A percentile compares a stretch with the other conserved stretches of the same genome.
Conservation (phyloP, 2,329 filamentous ascomycete genomes). For the Coniochaeta hoffmannii region DNA sequence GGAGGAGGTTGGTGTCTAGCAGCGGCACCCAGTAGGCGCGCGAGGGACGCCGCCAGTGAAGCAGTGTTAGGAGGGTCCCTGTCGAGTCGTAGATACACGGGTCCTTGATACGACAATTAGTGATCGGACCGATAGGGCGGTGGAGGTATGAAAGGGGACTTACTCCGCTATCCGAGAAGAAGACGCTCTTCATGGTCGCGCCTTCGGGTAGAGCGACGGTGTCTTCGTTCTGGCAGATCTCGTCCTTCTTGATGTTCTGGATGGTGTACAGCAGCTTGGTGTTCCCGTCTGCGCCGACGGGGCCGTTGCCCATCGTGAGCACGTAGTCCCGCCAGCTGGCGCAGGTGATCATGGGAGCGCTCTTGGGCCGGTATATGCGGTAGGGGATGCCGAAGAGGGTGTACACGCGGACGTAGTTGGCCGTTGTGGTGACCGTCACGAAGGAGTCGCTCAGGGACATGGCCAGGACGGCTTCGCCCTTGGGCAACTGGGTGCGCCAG, state of each 20-base stretch:
- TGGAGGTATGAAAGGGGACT: slow-evolving; percentile 23
- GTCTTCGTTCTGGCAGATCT: slow-evolving; percentile 92
- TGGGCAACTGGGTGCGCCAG: slow-evolving; percentile 83
- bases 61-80: slow-evolving; percentile 76
- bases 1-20: slow-evolving; percentile 77
- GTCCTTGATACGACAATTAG: slow-evolving; percentile 46
- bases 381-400: slow-evolving; percentile 88
- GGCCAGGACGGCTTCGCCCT: slow-evolving; percentile 77
- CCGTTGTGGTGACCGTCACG: slow-evolving; percentile 78
- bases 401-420: slow-evolving; percentile 86
- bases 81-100: slow-evolving; percentile 94
- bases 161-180: slow-evolving; percentile 89
- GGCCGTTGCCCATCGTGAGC: slow-evolving; percentile 90
- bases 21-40: slow-evolving; percentile 89
- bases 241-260: slow-evolving; percentile 87
- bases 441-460: slow-evolving; percentile 90
- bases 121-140: not conserved
- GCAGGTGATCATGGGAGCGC: slow-evolving; percentile 81
- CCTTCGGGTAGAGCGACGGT: slow-evolving; percentile 75
- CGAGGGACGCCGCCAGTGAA: slow-evolving; percentile 83
- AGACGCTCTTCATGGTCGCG: slow-evolving; percentile 68
- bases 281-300: slow-evolving; percentile 69
- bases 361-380: slow-evolving; percentile 86
- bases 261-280: slow-evolving; percentile 82
- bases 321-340: slow-evolving; percentile 94